Base-by-base conservation (phyloP, 768 basidiomycete species). In the Pulveroboletus sp. region DNA sequence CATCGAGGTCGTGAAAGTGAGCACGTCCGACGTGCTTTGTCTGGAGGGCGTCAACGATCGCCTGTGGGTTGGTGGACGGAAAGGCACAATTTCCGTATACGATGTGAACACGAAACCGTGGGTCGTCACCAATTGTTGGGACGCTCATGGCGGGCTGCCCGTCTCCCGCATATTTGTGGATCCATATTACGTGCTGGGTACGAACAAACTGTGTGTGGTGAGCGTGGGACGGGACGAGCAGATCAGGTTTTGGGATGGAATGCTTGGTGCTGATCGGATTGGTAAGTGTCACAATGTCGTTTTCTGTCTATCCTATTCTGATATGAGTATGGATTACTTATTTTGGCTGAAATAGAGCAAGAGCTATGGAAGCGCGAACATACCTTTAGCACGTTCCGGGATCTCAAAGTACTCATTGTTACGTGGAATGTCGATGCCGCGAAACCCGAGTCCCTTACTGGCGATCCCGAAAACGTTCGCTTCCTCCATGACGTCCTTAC, bases 381-480 rank as follows among this genome's bases (percentile, higher is more conserved):
- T 1, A 73, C 82, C 14, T 97, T 86, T 68, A 90, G 87, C 69
- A 77, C 77, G 4, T 94, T 88, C 76, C 79, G 92, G 17, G 73
- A 85, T 17, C 70, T 97, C 50, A 85, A 78, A 2, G 71, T 90
- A 0, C 82, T 98, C 31, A 77, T 92, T 27, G 78, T 92, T 40
- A 85, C 93, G 0, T 99, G 93, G 93, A 99, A 98, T 64, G 81
- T 90, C 44, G 94, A 94, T 63, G 85, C 93, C 1, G 82, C 86
- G 4, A 84, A 87, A 56, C 94, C 95, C 0, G 86, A 87, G 38
- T 72, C 84, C 7, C 74, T 98, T 8, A 66, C 62, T 0, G 80
- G 81, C 19, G 78, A 79, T n/a, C 60, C 75, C 3, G 82, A 79
- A n/a, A 97, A 94, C 64, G 69, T 79, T 49, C 79, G 74, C 48